Conservation (phyloP, 2,329 filamentous ascomycete genomes). For the Lasiodiplodia sp. region DNA sequence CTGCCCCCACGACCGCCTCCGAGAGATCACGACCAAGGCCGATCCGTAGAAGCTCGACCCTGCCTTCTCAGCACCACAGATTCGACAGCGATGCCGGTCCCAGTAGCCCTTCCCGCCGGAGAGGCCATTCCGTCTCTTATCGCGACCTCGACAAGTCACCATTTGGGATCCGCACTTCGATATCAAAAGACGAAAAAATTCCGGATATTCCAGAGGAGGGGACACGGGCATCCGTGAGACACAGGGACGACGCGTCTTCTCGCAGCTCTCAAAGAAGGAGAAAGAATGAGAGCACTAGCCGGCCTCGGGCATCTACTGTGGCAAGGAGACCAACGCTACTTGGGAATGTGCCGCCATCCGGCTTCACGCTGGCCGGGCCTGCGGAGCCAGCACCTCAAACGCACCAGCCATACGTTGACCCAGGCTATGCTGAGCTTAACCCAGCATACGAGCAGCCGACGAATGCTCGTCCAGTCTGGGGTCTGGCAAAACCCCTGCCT, state of each 20-base stretch:
- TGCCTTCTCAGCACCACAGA: constrained; percentile 1
- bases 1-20: neutral
- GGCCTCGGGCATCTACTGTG: constrained; percentile 12
- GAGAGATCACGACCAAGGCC: neutral
- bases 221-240: neutral
- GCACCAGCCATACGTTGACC: constrained; percentile 49
- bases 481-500: constrained; percentile 61
- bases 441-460: constrained; percentile 61
- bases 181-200: neutral
- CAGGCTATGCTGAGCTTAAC: constrained; percentile 62
- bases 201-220: neutral
- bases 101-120: neutral
- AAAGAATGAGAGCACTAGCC: neutral
- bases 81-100: constrained; percentile 3
- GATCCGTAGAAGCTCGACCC: constrained; percentile 19
- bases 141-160: neutral
- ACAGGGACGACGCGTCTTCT: neutral
- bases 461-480: constrained; percentile 60
- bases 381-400: constrained; percentile 11
- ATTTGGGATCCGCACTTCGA: neutral
- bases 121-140: constrained; percentile 13
- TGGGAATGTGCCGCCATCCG: constrained; percentile 8
- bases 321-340: constrained; percentile 3
- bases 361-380: constrained; percentile 25
- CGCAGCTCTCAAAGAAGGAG: constrained; percentile 2